Conservation (phyloP, 2,329 filamentous ascomycete genomes). For the Aspergillus bombycis region DNA sequence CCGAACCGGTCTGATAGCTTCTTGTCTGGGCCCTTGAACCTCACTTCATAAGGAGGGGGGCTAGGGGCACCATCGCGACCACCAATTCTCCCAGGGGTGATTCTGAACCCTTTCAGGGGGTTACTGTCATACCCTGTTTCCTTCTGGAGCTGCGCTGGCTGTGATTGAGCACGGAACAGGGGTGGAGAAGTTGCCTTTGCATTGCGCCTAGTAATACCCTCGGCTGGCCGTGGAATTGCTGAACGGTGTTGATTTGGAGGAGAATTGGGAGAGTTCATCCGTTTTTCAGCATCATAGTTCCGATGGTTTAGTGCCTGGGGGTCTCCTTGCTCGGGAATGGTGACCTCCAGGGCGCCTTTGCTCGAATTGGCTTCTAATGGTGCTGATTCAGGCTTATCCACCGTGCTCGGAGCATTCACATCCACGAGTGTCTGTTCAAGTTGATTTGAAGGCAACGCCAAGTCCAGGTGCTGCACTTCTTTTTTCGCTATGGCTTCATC, state of each 20-base stretch:
- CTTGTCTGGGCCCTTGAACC: conserved; percentile 62
- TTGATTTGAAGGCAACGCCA: conserved; percentile 50
- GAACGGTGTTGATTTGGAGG: conserved; percentile 37
- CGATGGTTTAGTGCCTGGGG: conserved; percentile 14
- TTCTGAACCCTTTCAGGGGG: conserved; percentile 26
- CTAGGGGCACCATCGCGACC: conserved; percentile 26
- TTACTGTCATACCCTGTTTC: conserved; percentile 28
- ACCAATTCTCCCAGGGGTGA: conserved; percentile 24
- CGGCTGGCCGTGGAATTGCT: conserved; percentile 44
- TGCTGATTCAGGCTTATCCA: conserved; percentile 5
- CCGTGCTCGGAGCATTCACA: not conserved
- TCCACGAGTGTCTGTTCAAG: conserved; percentile 25
- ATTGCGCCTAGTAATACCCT: conserved; percentile 40
- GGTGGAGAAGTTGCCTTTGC: conserved; percentile 49
- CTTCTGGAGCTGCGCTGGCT: conserved; percentile 46
- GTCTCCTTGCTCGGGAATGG: conserved; percentile 17
- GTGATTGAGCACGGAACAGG: conserved; percentile 55
- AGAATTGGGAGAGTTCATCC: conserved; percentile 16
- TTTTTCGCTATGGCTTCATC: conserved; percentile 47
- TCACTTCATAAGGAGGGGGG: conserved; percentile 31
- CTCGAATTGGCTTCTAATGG: conserved; percentile 11
- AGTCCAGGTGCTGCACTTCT: conserved; percentile 64
- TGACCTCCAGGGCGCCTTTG: conserved; percentile 13
- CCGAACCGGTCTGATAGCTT: conserved; percentile 75
- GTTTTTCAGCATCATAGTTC: conserved; percentile 19